Conservation (phyloP, 2,329 filamentous ascomycete genomes). For the Colletotrichum endophyticum region DNA sequence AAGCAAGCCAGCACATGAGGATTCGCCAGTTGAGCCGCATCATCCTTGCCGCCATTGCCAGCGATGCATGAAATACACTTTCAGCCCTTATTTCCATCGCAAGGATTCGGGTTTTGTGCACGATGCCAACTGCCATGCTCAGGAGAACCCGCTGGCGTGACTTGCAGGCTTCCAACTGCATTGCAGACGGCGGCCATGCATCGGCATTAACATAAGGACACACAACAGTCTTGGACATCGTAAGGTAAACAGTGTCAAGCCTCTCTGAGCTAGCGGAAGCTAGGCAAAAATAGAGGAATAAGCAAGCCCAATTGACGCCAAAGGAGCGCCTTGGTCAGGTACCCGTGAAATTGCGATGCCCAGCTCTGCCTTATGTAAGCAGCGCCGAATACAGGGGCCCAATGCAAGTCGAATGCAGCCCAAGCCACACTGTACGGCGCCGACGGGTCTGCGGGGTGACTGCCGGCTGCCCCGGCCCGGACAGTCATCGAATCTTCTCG, state of each 20-base stretch:
- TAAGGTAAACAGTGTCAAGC: neutral
- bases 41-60: slow-evolving; percentile 5
- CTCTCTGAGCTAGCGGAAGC: neutral
- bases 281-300: neutral
- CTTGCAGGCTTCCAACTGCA: neutral
- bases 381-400: too few species aligned
- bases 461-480: neutral
- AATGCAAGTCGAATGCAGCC: neutral
- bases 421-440: neutral
- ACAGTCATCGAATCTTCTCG: neutral
- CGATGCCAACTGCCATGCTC: neutral
- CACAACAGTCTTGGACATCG: neutral
- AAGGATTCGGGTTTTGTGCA: neutral
- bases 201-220: neutral
- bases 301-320: neutral
- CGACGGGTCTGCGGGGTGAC: neutral
- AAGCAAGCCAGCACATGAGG: neutral
- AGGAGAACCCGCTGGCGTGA: neutral
- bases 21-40: neutral
- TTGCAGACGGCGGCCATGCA: too few species aligned
- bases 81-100: neutral
- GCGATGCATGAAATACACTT: slow-evolving; percentile 11
- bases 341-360: neutral
- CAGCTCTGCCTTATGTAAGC: slow-evolving; percentile 1
- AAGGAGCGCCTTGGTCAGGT: slow-evolving; percentile 9